Conservation (phyloP, 1,139 yeast genomes). For the Protomyces macrosporus region DNA sequence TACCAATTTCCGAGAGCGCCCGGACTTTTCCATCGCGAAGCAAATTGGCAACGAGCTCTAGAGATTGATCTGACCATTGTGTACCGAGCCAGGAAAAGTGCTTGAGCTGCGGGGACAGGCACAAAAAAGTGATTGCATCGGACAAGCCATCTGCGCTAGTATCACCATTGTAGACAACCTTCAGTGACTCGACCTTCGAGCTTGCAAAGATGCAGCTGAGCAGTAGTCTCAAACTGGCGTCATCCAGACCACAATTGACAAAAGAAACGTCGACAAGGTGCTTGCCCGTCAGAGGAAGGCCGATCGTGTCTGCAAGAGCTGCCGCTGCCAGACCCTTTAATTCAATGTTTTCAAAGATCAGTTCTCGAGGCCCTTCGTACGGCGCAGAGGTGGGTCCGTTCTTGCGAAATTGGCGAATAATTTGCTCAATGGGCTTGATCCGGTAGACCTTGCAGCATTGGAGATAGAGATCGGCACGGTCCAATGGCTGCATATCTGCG, state of each 20-base stretch:
- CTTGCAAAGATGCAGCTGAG: slow-evolving; percentile 11
- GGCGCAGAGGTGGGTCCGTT: slow-evolving; percentile 10
- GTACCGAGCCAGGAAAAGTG: slow-evolving; percentile 6
- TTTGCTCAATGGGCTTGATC: slow-evolving; percentile 3
- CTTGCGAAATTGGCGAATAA: slow-evolving; percentile 1
- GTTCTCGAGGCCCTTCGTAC: slow-evolving; percentile 8
- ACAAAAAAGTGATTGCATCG: slow-evolving; percentile 5
- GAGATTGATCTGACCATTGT: slow-evolving; percentile 1
- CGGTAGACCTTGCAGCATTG: slow-evolving; percentile 20
- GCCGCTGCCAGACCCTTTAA: slow-evolving; percentile 2
- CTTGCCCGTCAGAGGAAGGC: slow-evolving; percentile 19
- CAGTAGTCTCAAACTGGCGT: slow-evolving; percentile 6
- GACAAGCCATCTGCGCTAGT: slow-evolving; percentile 3
- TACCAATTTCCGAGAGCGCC: slow-evolving; percentile 3
- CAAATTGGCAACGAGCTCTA: background rate
- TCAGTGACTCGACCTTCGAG: slow-evolving; percentile 3
- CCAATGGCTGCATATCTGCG: slow-evolving; percentile 14
- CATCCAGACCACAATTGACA: slow-evolving; percentile 10
- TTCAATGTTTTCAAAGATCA: slow-evolving; percentile 3
- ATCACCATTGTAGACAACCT: background rate
- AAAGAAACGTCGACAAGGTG: slow-evolving; percentile 15
- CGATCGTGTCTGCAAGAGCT: slow-evolving; percentile 21
- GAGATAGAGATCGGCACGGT: slow-evolving; percentile 13
- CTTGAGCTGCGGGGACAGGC: slow-evolving; percentile 16
- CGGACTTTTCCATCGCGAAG: slow-evolving; percentile 1